Evolutionary conservation across 208 protist genomes (phyloP).

Genomic region (Naegleria fowleri): DNA sequence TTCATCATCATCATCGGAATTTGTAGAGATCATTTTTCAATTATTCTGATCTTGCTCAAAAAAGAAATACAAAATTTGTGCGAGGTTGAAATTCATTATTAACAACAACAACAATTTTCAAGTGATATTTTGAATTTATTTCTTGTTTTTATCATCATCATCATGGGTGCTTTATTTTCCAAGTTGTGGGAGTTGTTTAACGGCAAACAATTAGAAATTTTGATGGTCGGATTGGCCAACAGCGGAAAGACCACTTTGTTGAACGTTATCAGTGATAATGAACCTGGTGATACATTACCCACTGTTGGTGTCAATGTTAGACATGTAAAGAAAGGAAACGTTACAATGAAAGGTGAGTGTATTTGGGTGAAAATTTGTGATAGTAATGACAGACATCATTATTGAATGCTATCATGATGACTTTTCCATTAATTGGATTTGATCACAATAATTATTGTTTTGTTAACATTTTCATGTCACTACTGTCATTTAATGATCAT

Average conservation of each 20-base stretch:
- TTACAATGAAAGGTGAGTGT: slow-evolving; percentile 54
- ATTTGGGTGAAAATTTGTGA: not conserved
- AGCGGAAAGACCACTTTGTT: slow-evolving; percentile 70
- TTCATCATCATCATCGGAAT: too few species aligned
- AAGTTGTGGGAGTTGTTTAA: slow-evolving; percentile 55
- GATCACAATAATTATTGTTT: too few species aligned
- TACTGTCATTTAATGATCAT: too few species aligned
- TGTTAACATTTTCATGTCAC: too few species aligned
- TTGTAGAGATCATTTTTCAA: too few species aligned
- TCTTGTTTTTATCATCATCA: not conserved
- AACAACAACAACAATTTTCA: too few species aligned
- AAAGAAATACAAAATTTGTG: too few species aligned
- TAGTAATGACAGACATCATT: not conserved
- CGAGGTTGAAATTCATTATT: too few species aligned
- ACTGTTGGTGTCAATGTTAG: slow-evolving; percentile 72
- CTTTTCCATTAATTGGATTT: too few species aligned
- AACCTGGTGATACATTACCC: slow-evolving; percentile 61
- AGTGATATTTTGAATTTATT: too few species aligned
- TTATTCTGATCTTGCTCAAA: too few species aligned
- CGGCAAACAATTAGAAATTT: slow-evolving; percentile 61
- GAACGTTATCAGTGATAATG: slow-evolving; percentile 60
- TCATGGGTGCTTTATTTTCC: slow-evolving; percentile 56
- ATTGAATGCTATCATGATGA: not conserved
- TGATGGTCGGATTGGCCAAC: slow-evolving; percentile 65
- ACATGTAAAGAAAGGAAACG: slow-evolving; percentile 62